A percentile compares a stretch with the other conserved stretches of the same genome.
Conservation (phyloP, 2,329 filamentous ascomycete species). For the Botrytis sinoallii region DNA sequence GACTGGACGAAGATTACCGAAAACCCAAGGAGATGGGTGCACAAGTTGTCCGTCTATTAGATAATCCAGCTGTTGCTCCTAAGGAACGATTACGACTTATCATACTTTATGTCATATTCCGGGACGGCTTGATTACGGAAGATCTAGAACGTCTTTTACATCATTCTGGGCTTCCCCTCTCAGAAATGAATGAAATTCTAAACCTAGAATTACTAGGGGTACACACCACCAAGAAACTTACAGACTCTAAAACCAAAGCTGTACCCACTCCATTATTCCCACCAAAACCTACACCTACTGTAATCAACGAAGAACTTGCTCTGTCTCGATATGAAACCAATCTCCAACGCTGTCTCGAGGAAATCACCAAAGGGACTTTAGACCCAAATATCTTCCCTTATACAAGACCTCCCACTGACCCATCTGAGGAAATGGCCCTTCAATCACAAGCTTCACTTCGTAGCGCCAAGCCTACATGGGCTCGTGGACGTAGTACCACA, state of each 20-base stretch:
- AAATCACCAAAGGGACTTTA: conserved; percentile 63
- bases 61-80: conserved; percentile 71
- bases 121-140: conserved; percentile 77
- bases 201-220: conserved; percentile 84
- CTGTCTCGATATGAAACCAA: conserved; percentile 84
- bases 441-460: conserved; percentile 72
- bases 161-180: conserved; percentile 73
- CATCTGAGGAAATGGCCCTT: conserved; percentile 56
- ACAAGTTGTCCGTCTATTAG: conserved; percentile 80
- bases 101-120: conserved; percentile 79
- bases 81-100: conserved; percentile 81
- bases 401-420: conserved; percentile 63
- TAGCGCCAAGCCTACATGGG: conserved; percentile 93
- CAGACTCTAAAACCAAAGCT: conserved; percentile 64
- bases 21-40: conserved; percentile 89
- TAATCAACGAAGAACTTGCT: conserved; percentile 70
- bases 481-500: conserved; percentile 69
- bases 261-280: conserved; percentile 68
- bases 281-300: conserved; percentile 54
- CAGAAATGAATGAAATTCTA: conserved; percentile 68
- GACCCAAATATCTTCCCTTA: conserved; percentile 69
- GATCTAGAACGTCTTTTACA: conserved; percentile 82
- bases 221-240: conserved; percentile 67
- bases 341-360: conserved; percentile 79
- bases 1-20: conserved; percentile 85